Percentiles rank a stretch among this genome's conserved stretches.
These are phyloP conservation scores for Jamesozyma gamospora DNA, from an alignment of 805 yeast species.

Conservation along the genomic window DNA sequence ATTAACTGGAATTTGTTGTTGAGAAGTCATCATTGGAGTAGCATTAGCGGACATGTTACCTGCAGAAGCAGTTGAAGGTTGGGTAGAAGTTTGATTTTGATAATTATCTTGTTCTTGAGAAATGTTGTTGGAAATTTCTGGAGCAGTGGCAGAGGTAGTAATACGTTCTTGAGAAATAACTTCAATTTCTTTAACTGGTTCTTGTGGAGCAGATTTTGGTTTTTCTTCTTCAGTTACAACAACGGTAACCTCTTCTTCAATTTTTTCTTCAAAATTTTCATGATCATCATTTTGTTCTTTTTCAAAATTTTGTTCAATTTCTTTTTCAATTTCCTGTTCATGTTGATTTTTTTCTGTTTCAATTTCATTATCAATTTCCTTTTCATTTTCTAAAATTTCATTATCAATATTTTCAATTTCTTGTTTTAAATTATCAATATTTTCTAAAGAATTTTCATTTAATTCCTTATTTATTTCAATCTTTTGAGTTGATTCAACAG, in stretches of 20 bases:
- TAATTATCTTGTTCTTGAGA: constrained; percentile 2
- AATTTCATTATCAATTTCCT: constrained; percentile 3
- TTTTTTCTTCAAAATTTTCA: constrained; percentile 1
- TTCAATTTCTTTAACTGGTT: constrained; percentile 6
- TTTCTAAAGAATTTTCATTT: constrained; percentile 19
- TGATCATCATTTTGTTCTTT: constrained; percentile 6
- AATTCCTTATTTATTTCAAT: neutral
- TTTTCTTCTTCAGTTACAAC: constrained; percentile 4
- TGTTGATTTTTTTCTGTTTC: constrained; percentile 1
- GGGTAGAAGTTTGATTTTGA: constrained; percentile 3
- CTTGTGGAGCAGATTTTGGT: neutral
- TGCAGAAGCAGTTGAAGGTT: neutral
- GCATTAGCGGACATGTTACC: neutral
- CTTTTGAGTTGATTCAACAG: neutral
- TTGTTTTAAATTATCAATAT: constrained; percentile 28
- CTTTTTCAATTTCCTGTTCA: constrained; percentile 5
- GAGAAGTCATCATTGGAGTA: constrained; percentile 1
- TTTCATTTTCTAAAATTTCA: constrained; percentile 8
- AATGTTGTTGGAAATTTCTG: too few species aligned
- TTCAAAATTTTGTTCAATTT: constrained; percentile 4
- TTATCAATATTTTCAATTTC: constrained; percentile 21
- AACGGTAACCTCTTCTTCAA: constrained; percentile 2
- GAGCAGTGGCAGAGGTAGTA: too few species aligned
- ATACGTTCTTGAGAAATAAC: neutral
- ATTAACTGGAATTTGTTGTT: constrained; percentile 16